These are phyloP conservation scores for Tolypocladium tropicale DNA, from an alignment of 2,329 filamentous ascomycete genomes.

Conservation along the genomic window DNA sequence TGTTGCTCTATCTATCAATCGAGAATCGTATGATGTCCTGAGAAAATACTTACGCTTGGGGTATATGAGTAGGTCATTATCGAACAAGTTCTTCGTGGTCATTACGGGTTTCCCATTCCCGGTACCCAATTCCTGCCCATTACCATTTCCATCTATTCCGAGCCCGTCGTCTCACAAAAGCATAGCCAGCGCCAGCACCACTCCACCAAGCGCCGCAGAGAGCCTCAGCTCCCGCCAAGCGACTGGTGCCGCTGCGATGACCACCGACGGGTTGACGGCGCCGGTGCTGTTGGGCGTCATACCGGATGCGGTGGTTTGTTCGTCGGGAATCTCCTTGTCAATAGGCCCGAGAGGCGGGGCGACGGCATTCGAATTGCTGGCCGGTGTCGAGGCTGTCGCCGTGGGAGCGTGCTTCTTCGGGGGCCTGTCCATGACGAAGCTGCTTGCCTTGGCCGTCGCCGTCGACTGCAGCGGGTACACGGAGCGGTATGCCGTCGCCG, in stretches of 20 bases:
- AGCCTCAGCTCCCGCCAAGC: neutral
- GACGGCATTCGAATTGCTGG: too few relatives aligned
- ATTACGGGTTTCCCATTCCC: neutral
- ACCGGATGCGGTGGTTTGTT: neutral
- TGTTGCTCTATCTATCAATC: neutral
- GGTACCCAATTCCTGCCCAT: neutral
- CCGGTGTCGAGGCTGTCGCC: too few relatives aligned
- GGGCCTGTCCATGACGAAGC: conserved; percentile 3
- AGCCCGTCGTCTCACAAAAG: neutral
- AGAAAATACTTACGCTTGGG: neutral
- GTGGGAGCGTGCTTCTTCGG: conserved; percentile 15
- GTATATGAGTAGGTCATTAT: neutral
- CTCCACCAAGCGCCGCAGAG: neutral
- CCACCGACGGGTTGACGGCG: conserved; percentile 12
- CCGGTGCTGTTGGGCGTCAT: neutral
- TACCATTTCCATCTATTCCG: neutral
- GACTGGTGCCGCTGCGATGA: conserved; percentile 1
- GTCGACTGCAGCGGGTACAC: neutral
- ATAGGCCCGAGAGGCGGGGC: neutral
- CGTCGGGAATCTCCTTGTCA: neutral
- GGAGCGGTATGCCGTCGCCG: neutral
- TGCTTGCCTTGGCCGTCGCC: neutral
- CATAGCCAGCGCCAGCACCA: neutral
- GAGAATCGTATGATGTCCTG: neutral
- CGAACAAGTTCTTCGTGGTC: neutral